These are phyloP conservation scores for Ceratocystis colombiana DNA, from an alignment of 2,329 filamentous ascomycete species.

Conservation along the genomic window DNA sequence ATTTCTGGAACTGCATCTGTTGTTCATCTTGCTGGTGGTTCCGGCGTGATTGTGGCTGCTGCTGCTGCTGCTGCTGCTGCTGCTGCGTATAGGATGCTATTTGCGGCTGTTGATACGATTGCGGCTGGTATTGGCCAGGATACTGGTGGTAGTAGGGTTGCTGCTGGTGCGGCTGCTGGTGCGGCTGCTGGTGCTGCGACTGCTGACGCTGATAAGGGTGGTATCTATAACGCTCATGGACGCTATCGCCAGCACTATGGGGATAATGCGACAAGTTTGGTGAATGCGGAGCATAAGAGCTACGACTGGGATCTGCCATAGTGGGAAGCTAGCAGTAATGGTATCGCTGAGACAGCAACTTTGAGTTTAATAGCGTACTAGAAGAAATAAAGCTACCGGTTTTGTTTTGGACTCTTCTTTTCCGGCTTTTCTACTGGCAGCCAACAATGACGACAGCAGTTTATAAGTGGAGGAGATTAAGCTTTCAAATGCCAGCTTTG, in stretches of 20 bases:
- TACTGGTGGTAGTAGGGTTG: slow-evolving; percentile 9
- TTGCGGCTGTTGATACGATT: slow-evolving; percentile 12
- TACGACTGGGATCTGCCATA: slow-evolving; percentile 13
- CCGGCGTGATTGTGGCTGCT: neutral
- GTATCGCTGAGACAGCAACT: neutral
- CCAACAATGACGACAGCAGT: neutral
- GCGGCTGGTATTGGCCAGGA: slow-evolving; percentile 7
- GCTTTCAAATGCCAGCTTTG: neutral
- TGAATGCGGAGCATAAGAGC: slow-evolving; percentile 2
- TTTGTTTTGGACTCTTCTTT: neutral
- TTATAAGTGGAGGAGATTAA: neutral
- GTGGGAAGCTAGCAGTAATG: neutral
- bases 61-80: neutral
- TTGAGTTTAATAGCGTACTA: neutral
- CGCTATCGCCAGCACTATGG: neutral
- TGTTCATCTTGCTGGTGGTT: slow-evolving; percentile 5
- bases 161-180: neutral
- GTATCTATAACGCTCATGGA: slow-evolving; percentile 7
- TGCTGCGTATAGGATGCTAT: slow-evolving; percentile 4
- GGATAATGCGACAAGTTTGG: slow-evolving; percentile 10
- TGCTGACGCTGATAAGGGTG: slow-evolving; percentile 13
- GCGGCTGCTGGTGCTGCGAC: neutral
- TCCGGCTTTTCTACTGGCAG: neutral
- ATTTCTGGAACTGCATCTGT: slow-evolving; percentile 22
- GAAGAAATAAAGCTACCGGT: neutral